Evolutionary conservation across 2,329 filamentous ascomycete species (phyloP).

Genomic region (Pseudodiploospora longispora): DNA sequence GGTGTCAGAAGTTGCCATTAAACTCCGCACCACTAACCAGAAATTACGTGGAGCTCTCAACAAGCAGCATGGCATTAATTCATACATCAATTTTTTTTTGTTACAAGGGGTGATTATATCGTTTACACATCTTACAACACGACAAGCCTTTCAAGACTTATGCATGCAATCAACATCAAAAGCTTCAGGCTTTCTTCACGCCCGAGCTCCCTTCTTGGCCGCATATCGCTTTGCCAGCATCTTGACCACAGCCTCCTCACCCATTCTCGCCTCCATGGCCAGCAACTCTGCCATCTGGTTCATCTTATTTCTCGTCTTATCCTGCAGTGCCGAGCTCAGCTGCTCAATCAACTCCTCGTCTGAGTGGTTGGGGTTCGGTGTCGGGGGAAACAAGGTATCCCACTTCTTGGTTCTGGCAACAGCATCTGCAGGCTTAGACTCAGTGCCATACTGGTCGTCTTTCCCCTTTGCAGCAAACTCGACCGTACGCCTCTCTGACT

Average conservation of each 20-base stretch:
- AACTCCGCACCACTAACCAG: no score
- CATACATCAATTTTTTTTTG: no score
- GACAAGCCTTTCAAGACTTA: no score
- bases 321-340: conserved; percentile 8
- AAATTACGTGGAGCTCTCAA: no score
- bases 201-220: conserved; percentile 2
- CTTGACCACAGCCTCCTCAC: conserved; percentile 15
- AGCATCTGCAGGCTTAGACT: conserved; percentile 14
- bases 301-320: conserved; percentile 18
- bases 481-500: conserved; percentile 51
- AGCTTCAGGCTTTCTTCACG: no score
- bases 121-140: no score
- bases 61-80: no score
- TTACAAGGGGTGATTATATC: no score
- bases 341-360: conserved; percentile 15
- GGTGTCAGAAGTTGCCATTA: no score
- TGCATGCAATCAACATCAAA: no score
- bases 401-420: conserved; percentile 27
- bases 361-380: conserved; percentile 16
- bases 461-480: conserved; percentile 51
- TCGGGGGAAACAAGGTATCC: conserved; percentile 45
- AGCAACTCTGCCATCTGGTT: conserved; percentile 19
- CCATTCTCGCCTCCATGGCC: conserved; percentile 21
- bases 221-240: conserved; percentile 12
- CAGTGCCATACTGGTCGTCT: conserved; percentile 62